Evolutionary conservation across 345 rosid genomes (phyloP), one percentile per base, ranked within the genome.

Genomic region (Tarenaya hassleriana): DNA sequence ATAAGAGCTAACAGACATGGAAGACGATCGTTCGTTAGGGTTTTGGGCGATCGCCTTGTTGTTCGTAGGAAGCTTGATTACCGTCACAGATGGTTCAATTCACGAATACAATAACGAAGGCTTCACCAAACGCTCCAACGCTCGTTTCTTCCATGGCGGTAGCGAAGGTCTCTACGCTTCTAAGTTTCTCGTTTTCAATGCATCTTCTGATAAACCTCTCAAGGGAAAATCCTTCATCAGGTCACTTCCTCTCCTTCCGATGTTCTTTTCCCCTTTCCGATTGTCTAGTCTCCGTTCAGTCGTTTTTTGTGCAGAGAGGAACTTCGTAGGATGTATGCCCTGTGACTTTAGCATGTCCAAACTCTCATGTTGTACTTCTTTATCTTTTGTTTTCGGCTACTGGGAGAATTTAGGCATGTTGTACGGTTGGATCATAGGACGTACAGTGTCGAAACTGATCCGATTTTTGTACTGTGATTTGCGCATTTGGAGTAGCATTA

Each of bases 131-230:
- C 70, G 72, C 29, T 63, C 83, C 1, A 71, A 84, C 57, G 92
- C 94, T 14, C 81, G 73, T 67, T 84, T 87, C 77, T 84, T 84
- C 75, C 86, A 79, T 41, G 98, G 98, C 10, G 95, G 94, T 39
- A 91, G 83, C 40, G 90, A 87, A 74, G 96, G 95, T 13, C 84
- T 91, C 21, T 81, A 72, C 59, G 88, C 86, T 62, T 87, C 96
- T 41, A 71, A 66, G 61, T 50, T 61, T 53, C 78, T 29, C 29
- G 63, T 67, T 47, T 54, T 75, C 6, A 12, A 72, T 11, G 14
- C 72, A 29, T 69, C 78, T 35, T 16, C 75, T 19, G 73, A 73
- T 41, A 72, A 54, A 15, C 61, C 75, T 63, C 53, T 70, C 34
- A 67, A 68, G 64, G 98, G 96, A 34, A 87, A 75, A 58, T 84